Evolutionary conservation across 2,329 filamentous ascomycete genomes (phyloP), one percentile per base, ranked within the genome.

Genomic region (Pseudohalonectria lignicola): DNA sequence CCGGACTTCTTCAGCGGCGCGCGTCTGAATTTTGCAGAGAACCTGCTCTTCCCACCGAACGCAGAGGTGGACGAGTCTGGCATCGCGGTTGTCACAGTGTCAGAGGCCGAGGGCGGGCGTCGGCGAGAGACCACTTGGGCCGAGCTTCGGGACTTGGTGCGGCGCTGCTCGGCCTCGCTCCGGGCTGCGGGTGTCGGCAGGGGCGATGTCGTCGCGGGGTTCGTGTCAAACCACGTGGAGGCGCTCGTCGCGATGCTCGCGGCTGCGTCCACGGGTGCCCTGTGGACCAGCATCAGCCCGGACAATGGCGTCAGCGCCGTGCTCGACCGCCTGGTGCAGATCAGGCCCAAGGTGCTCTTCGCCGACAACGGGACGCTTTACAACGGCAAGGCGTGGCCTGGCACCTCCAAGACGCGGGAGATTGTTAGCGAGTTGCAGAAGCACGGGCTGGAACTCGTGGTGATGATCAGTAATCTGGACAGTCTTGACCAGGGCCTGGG

Each of bases 291-390:
- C 6, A 86, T 95, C 35, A 93, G 85, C 50, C 87, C 90, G 3
- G 90, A 96, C 56, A 94, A 82, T 13, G 90, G 90, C 10, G 85
- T 94, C 2, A 86, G 85, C 49, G 90, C 88, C 13, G 88, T 96
- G 1, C 64, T 96, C 19, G 92, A 96, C 55, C 74, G 92, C 7
- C 63, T 96, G 43, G 72, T 73, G 33, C 92, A 96, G 63, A 92
- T 96, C 47, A 74, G 80, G 43, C 90, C 92, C 4, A 78, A 74
- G 42, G 61, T 94, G 1, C 64, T 96, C 4, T 93, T 95, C 52
- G 79, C 84, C 1, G 90, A 95, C 55, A 92, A 94, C 49, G 86
- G 82, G 10, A 81, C 82, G 7, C 71, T 87, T 39, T 96, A 96
- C 60, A 96, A 96, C 55, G 87, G 86, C 44, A 92, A 92, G 60